Conservation (phyloP, 495 filamentous ascomycete species). For the Xanthoparmelia taractica region DNA sequence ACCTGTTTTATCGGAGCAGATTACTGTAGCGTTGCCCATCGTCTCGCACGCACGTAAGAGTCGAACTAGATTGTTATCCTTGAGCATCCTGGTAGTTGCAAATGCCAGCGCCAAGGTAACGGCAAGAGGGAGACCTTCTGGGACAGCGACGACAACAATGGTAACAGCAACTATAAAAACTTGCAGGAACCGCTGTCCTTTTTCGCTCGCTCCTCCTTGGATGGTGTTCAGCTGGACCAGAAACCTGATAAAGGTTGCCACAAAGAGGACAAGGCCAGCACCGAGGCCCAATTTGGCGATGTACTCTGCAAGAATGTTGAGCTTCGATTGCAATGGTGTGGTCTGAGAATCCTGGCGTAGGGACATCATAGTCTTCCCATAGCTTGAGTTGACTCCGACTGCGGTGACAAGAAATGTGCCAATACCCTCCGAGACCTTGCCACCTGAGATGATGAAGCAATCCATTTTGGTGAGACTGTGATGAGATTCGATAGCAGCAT, state of each 20-base stretch:
- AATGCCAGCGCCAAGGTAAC: conserved; percentile 92
- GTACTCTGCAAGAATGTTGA: conserved; percentile 83
- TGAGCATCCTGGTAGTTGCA: conserved; percentile 89
- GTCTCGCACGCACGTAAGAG: conserved; percentile 89
- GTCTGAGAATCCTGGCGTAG: conserved; percentile 83
- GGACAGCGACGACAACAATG: conserved; percentile 90
- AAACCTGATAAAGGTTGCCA: conserved; percentile 92
- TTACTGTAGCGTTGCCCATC: conserved; percentile 96
- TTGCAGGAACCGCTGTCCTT: conserved; percentile 79
- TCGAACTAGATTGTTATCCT: conserved; percentile 90
- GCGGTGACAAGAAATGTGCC: conserved; percentile 83
- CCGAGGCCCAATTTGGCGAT: conserved; percentile 88
- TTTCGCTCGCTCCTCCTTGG: conserved; percentile 50
- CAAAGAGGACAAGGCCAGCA: conserved; percentile 74
- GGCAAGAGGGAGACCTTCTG: conserved; percentile 85
- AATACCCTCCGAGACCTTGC: conserved; percentile 85
- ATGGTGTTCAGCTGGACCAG: conserved; percentile 54
- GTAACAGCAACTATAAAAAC: conserved; percentile 96
- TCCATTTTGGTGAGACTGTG: conserved; percentile 76
- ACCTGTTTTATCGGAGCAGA: conserved; percentile 96
- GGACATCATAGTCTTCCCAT: conserved; percentile 91
- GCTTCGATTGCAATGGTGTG: conserved; percentile 88
- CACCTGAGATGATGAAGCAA: conserved; percentile 88
- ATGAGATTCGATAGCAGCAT: conserved; percentile 64
- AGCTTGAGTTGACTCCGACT: conserved; percentile 77